These are phyloP conservation scores for Microcyclosporella mali DNA, from an alignment of 2,329 filamentous ascomycete genomes.

Conservation along the genomic window DNA sequence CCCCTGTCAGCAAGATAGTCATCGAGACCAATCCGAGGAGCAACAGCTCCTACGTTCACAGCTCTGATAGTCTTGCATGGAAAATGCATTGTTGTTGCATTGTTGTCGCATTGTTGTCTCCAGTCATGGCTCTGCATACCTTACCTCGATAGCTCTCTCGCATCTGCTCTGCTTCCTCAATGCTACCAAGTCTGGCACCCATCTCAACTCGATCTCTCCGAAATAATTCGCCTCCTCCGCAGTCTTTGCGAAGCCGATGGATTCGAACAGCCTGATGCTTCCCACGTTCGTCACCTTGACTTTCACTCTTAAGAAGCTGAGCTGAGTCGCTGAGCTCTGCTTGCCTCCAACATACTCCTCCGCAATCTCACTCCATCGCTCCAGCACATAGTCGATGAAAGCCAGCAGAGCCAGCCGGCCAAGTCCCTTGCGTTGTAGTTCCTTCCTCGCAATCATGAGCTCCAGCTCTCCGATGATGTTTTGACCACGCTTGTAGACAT, in stretches of 20 bases:
- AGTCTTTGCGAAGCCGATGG: conserved; percentile 50
- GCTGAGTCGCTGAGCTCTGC: conserved; percentile 3
- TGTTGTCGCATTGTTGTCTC: neutral
- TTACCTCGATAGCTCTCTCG: conserved; percentile 9
- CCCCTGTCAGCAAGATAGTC: no score
- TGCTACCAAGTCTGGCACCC: conserved; percentile 17
- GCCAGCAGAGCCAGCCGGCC: conserved; percentile 60
- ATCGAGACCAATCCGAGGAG: no score
- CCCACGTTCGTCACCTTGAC: conserved; percentile 52
- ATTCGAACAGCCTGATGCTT: conserved; percentile 57
- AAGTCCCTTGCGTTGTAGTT: conserved; percentile 55
- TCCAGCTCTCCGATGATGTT: conserved; percentile 65
- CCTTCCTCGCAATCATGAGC: conserved; percentile 69
- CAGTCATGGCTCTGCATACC: conserved; percentile 5
- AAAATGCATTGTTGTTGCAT: no score
- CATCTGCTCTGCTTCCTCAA: conserved; percentile 14
- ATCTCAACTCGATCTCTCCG: conserved; percentile 58
- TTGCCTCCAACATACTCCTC: conserved; percentile 14
- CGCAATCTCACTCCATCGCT: conserved; percentile 47
- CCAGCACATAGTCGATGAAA: conserved; percentile 63
- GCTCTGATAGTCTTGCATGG: no score
- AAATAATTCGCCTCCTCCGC: conserved; percentile 55
- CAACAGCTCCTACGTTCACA: no score
- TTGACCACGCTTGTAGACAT: conserved; percentile 34
- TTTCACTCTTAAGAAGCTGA: conserved; percentile 54